Evolutionary conservation across 352 stramenopile species (phyloP).

Genomic region (Phytophthora europaea): DNA sequence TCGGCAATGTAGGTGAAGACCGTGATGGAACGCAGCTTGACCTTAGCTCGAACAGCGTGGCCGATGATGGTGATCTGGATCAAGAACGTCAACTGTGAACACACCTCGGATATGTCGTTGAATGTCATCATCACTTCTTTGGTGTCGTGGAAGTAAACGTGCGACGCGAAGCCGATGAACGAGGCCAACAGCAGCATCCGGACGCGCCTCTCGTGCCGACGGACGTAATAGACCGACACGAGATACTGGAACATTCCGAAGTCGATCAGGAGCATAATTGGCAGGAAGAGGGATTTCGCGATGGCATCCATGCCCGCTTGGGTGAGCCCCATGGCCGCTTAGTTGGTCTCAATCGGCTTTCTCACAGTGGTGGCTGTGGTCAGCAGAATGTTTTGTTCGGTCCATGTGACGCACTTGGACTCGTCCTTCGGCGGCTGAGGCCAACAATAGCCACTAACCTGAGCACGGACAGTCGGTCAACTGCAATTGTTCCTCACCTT

Average conservation of each 20-base stretch:
- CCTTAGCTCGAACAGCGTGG: constrained; percentile 23
- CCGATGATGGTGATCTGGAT: constrained; percentile 49
- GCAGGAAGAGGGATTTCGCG: constrained; percentile 12
- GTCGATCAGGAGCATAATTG: constrained; percentile 28
- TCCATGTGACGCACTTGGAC: background rate
- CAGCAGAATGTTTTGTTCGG: background rate
- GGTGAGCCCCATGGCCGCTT: constrained; percentile 12
- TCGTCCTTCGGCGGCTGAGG: background rate
- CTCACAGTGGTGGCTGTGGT: background rate
- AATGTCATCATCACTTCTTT: constrained; percentile 15
- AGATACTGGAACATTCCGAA: constrained; percentile 29
- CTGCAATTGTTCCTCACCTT: background rate
- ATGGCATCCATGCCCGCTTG: constrained; percentile 20
- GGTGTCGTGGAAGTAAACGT: constrained; percentile 31
- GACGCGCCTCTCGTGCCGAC: constrained; percentile 20
- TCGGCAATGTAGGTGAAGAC: constrained; percentile 25
- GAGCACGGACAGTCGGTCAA: background rate
- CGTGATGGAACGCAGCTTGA: constrained; percentile 32
- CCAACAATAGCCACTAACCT: background rate
- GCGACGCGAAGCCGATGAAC: constrained; percentile 33
- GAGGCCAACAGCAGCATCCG: constrained; percentile 23
- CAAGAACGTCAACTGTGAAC: constrained; percentile 37
- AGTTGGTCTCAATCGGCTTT: background rate
- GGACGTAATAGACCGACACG: constrained; percentile 24
- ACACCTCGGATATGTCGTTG: constrained; percentile 44